phyloP scores from a whole-genome alignment of 2,329 filamentous ascomycete species.

The Chrysoporthe cubensis region DNA sequence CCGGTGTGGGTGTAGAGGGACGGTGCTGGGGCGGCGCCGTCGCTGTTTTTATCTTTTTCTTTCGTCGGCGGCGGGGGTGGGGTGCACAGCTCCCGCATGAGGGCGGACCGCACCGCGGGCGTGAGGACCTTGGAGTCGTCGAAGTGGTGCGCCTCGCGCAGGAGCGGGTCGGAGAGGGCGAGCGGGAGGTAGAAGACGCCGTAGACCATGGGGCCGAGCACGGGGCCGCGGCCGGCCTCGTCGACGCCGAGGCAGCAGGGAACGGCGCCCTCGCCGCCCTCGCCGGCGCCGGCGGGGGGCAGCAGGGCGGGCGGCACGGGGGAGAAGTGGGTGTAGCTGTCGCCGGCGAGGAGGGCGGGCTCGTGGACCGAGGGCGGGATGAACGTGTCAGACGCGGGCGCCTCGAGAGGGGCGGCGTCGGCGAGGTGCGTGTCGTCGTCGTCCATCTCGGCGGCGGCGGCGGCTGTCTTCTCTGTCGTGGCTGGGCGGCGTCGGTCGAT shows the following conservation, averaged over 20 bases:
- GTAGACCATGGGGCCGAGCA: constrained; percentile 83
- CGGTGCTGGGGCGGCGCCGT: constrained; percentile 35
- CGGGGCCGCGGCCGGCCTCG: constrained; percentile 90
- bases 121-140: constrained; percentile 95
- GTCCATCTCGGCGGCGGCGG: constrained; percentile 25
- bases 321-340: constrained; percentile 74
- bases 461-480: too few species aligned
- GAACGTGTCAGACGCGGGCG: constrained; percentile 49
- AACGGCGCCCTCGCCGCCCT: constrained; percentile 38
- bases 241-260: constrained; percentile 86
- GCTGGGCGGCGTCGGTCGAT: not conserved
- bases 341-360: constrained; percentile 61
- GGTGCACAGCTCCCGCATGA: constrained; percentile 74
- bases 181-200: constrained; percentile 76
- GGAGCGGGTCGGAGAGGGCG: constrained; percentile 69
- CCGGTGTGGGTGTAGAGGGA: constrained; percentile 65
- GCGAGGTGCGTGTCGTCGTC: constrained; percentile 47
- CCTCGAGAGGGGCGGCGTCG: constrained; percentile 40
- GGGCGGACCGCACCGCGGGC: constrained; percentile 71
- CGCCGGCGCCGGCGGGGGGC: constrained; percentile 34
- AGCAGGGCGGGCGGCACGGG: constrained; percentile 66
- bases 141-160: constrained; percentile 81
- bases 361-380: constrained; percentile 71
- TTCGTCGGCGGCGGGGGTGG: too few species aligned
- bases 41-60: not conserved